These are phyloP conservation scores for Globisporangium middletonii DNA, from an alignment of 352 stramenopile genomes.

Conservation along the genomic window DNA sequence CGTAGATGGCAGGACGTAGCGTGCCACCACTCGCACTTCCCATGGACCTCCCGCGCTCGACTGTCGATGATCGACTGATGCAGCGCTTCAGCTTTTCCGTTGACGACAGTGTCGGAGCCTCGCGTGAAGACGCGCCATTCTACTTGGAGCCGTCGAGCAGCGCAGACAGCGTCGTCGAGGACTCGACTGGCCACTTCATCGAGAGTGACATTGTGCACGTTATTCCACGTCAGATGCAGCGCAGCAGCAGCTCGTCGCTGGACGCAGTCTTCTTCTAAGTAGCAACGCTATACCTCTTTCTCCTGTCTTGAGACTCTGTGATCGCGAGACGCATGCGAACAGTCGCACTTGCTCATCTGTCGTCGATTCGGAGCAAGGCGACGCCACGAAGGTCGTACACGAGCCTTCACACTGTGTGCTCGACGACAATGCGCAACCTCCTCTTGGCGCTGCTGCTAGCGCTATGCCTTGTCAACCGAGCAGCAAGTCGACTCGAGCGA, in stretches of 20 bases:
- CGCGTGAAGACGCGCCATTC: not conserved
- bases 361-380: not conserved
- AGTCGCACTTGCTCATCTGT: not conserved
- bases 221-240: slow-evolving; percentile 8
- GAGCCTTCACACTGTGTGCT: not conserved
- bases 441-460: slow-evolving; percentile 1
- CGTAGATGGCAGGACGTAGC: too few relatives aligned
- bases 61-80: slow-evolving; percentile 13
- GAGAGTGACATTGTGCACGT: slow-evolving; percentile 7
- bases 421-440: slow-evolving; percentile 3
- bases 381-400: not conserved
- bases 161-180: not conserved
- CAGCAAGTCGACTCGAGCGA: not conserved
- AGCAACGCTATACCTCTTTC: not conserved
- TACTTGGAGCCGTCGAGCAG: not conserved
- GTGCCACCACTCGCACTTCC: too few relatives aligned
- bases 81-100: not conserved
- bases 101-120: not conserved
- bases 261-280: slow-evolving; percentile 35
- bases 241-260: slow-evolving; percentile 14
- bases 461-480: slow-evolving; percentile 1
- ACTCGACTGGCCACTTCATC: not conserved
- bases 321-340: not conserved
- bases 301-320: too few relatives aligned
- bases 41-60: slow-evolving; percentile 3